These are phyloP conservation scores for Eleusine indica DNA, from an alignment of 176 grass and related monocot genomes.

Conservation along the genomic window DNA sequence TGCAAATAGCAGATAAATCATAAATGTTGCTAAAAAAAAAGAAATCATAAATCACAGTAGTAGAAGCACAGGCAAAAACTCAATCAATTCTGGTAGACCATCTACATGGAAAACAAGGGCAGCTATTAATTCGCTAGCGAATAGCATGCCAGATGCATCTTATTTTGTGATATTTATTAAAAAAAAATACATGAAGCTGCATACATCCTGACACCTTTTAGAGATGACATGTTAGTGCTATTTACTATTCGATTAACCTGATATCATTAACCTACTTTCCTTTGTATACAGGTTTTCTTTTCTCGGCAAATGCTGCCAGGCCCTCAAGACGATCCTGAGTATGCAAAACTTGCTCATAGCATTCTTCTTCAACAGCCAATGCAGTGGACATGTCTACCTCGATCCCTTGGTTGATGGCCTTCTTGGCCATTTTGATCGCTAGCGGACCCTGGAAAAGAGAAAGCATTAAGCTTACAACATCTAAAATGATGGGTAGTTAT, in stretches of 20 bases:
- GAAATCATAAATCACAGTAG: no score
- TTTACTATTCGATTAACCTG: not conserved
- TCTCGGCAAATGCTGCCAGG: slow-evolving; percentile 88
- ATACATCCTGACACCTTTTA: slow-evolving; percentile 4
- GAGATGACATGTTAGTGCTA: not conserved
- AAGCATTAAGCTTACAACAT: not conserved
- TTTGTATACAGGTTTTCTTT: slow-evolving; percentile 77
- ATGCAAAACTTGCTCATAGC: slow-evolving; percentile 74
- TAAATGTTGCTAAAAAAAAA: no score
- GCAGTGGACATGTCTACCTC: slow-evolving; percentile 59
- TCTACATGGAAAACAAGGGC: not conserved
- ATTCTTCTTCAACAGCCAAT: slow-evolving; percentile 72
- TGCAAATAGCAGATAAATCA: no score
- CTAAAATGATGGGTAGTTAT: not conserved
- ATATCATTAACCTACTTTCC: slow-evolving; percentile 49
- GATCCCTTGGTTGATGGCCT: slow-evolving; percentile 69
- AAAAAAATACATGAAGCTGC: slow-evolving; percentile 6
- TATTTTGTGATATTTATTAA: slow-evolving; percentile 21
- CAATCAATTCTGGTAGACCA: not conserved
- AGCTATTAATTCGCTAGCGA: not conserved
- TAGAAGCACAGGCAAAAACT: not conserved
- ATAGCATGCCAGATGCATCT: slow-evolving; percentile 21
- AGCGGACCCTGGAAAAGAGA: slow-evolving; percentile 68
- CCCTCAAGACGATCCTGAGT: slow-evolving; percentile 87
- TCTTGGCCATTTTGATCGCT: slow-evolving; percentile 91